These are phyloP conservation scores for Trichophyton mentagrophytes DNA, from an alignment of 2,329 filamentous ascomycete genomes.

Conservation along the genomic window DNA sequence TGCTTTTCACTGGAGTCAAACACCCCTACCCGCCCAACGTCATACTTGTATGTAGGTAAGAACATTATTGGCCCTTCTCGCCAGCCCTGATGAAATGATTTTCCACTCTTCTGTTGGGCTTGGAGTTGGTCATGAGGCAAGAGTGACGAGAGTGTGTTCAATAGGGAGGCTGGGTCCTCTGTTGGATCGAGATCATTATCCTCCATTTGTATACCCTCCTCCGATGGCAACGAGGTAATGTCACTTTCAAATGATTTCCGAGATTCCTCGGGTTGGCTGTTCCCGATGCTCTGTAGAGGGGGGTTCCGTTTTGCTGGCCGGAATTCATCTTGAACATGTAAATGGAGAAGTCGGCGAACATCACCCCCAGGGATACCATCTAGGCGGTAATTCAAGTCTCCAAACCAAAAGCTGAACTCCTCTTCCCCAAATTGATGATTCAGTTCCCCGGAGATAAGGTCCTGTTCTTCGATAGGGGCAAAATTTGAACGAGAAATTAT, in stretches of 20 bases:
- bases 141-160: conserved; percentile 76
- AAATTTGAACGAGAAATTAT: conserved; percentile 67
- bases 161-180: conserved; percentile 71
- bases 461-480: conserved; percentile 56
- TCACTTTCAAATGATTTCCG: conserved; percentile 7
- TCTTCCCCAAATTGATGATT: conserved; percentile 65
- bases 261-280: conserved; percentile 6
- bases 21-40: conserved; percentile 77
- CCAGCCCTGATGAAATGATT: conserved; percentile 85
- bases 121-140: conserved; percentile 80
- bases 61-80: conserved; percentile 78
- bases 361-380: conserved; percentile 82
- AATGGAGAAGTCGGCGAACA: conserved; percentile 66
- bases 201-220: conserved; percentile 11
- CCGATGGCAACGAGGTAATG: conserved; percentile 5
- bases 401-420: conserved; percentile 92
- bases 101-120: conserved; percentile 59
- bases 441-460: conserved; percentile 43
- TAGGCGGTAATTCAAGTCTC: conserved; percentile 87
- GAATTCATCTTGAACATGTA: conserved; percentile 42
- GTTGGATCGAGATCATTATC: conserved; percentile 59
- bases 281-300: conserved; percentile 9
- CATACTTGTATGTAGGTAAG: conserved; percentile 93
- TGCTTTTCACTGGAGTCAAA: conserved; percentile 96
- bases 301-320: conserved; percentile 11